These are phyloP conservation scores for Lachnellula willkommii DNA, from an alignment of 2,329 filamentous ascomycete genomes.

Conservation along the genomic window DNA sequence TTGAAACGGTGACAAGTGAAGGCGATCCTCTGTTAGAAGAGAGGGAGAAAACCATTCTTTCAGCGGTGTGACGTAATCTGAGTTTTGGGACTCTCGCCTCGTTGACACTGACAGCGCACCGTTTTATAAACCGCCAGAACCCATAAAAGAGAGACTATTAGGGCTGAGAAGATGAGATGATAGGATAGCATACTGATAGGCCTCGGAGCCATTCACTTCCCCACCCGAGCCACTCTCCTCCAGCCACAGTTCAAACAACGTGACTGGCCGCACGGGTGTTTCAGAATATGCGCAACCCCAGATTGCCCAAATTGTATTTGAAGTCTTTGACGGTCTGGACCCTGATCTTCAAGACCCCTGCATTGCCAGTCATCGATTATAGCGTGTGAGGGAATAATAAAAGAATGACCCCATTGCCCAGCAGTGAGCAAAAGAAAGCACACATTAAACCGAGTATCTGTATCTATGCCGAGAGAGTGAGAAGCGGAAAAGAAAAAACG, in stretches of 20 bases:
- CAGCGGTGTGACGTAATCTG: not conserved
- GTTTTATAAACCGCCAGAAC: too few species aligned
- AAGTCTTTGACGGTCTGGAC: not conserved
- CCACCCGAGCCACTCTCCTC: not conserved
- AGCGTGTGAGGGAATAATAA: not conserved
- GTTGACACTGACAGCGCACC: not conserved
- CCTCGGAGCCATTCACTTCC: not conserved
- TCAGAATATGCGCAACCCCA: not conserved
- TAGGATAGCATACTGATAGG: not conserved
- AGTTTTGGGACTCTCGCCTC: not conserved
- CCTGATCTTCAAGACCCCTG: not conserved
- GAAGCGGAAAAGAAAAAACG: not conserved
- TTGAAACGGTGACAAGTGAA: not conserved
- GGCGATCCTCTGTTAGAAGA: too few species aligned
- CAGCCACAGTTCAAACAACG: not conserved
- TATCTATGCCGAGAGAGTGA: not conserved
- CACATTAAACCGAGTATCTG: not conserved
- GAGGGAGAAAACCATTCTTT: not conserved
- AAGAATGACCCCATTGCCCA: not conserved
- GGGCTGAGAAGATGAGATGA: not conserved
- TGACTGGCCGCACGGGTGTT: not conserved
- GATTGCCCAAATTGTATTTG: not conserved
- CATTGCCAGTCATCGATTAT: not conserved
- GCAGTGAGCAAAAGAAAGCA: not conserved
- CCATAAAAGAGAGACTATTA: too few species aligned